These are phyloP conservation scores for Fusarium sp. DNA, from an alignment of 2,329 filamentous ascomycete genomes.

Conservation along the genomic window DNA sequence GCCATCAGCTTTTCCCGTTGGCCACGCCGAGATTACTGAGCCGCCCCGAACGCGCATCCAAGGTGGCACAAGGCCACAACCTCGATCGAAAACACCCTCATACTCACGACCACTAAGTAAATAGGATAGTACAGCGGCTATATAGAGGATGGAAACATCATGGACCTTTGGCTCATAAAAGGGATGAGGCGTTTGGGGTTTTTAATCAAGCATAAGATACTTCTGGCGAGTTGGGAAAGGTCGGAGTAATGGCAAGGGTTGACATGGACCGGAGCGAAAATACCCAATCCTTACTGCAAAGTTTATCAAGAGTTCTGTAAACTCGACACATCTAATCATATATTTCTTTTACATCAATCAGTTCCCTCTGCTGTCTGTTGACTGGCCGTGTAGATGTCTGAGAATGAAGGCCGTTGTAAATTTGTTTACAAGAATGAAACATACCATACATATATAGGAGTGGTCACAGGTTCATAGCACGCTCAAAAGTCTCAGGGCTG, in stretches of 20 bases:
- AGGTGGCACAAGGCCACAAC: constrained; percentile 32
- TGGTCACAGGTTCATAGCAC: too few relatives aligned
- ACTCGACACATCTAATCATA: neutral
- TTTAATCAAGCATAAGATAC: constrained; percentile 1
- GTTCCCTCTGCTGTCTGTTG: neutral
- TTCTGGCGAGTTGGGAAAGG: constrained; percentile 1
- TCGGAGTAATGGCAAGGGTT: neutral
- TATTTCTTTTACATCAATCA: neutral
- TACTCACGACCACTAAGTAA: constrained; percentile 19
- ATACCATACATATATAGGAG: too few relatives aligned
- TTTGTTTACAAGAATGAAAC: neutral
- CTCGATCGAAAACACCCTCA: constrained; percentile 23
- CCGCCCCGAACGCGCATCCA: constrained; percentile 48
- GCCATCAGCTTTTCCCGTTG: constrained; percentile 26
- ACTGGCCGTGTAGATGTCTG: neutral
- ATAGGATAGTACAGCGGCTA: neutral
- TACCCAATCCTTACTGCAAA: constrained; percentile 21
- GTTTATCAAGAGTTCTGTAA: neutral
- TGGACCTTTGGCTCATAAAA: neutral
- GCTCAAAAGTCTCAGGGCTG: neutral
- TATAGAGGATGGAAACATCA: neutral
- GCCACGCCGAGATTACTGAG: constrained; percentile 30
- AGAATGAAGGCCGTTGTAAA: too few relatives aligned
- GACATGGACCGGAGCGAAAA: constrained; percentile 3
- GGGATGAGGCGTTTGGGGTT: constrained; percentile 6